Percentiles rank a stretch among this genome's conserved stretches.
These are phyloP conservation scores for Calonectria pauciramosa DNA, from an alignment of 2,329 filamentous ascomycete genomes.

Conservation along the genomic window DNA sequence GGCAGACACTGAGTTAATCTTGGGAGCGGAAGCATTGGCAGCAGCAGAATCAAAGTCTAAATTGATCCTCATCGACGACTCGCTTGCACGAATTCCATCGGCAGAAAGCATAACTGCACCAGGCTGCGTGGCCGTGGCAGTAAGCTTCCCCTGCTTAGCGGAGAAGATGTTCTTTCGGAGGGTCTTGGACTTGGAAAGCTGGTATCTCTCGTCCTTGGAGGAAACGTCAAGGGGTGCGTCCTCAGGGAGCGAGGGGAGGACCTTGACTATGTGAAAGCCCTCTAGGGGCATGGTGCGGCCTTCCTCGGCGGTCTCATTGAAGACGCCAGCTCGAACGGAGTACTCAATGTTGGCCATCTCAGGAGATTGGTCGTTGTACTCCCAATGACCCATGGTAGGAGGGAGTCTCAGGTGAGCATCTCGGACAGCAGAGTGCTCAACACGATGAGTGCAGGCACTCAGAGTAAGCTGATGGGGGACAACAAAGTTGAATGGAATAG, in stretches of 20 bases:
- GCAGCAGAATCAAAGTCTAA: conserved; percentile 63
- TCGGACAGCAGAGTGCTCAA: conserved; percentile 59
- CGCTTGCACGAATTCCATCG: conserved; percentile 60
- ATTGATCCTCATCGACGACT: conserved; percentile 59
- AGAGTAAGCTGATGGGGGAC: conserved; percentile 71
- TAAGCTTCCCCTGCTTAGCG: conserved; percentile 64
- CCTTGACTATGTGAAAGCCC: conserved; percentile 60
- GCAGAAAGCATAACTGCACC: conserved; percentile 63
- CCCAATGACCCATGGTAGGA: conserved; percentile 66
- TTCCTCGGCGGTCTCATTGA: conserved; percentile 43
- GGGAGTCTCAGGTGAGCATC: conserved; percentile 68
- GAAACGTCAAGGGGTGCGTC: conserved; percentile 66
- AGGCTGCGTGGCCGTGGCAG: conserved; percentile 61
- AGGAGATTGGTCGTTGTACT: conserved; percentile 67
- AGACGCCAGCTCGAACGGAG: conserved; percentile 61
- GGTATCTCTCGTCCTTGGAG: conserved; percentile 63
- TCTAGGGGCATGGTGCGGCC: conserved; percentile 55
- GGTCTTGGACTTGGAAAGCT: conserved; percentile 64
- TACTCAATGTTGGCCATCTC: conserved; percentile 69
- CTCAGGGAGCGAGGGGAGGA: conserved; percentile 65
- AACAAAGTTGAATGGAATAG: conserved; percentile 71
- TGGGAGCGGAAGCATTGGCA: conserved; percentile 60
- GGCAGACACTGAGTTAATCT: conserved; percentile 61
- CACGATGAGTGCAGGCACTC: conserved; percentile 66
- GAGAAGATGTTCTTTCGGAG: conserved; percentile 67